These are phyloP conservation scores for Monosporozyma servazzii DNA, from an alignment of 805 yeast genomes.

Conservation along the genomic window DNA sequence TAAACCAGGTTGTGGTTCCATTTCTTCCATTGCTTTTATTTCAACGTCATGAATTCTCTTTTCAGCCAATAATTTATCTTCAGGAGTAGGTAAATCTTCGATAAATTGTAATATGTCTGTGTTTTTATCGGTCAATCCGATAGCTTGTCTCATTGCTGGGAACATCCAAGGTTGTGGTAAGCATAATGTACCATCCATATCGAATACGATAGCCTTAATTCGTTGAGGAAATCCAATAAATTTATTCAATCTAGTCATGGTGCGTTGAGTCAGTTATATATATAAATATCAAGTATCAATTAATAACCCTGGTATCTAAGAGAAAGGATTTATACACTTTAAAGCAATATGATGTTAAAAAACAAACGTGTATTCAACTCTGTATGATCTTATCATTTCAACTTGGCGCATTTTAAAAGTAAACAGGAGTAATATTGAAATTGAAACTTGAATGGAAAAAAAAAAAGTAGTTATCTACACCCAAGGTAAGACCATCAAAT, in stretches of 20 bases:
- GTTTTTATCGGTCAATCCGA: constrained; percentile 37
- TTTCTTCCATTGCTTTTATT: constrained; percentile 49
- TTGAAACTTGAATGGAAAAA: neutral
- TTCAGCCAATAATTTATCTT: constrained; percentile 37
- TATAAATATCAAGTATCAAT: neutral
- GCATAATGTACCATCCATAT: constrained; percentile 74
- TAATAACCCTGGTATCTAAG: no score
- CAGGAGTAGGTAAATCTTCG: constrained; percentile 32
- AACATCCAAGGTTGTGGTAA: constrained; percentile 55
- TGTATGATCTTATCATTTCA: neutral
- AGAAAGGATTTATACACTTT: no score
- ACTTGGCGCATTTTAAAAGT: neutral
- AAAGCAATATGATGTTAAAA: no score
- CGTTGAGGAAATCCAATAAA: neutral
- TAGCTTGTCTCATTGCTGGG: constrained; percentile 49
- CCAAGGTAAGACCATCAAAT: no score
- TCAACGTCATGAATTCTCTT: constrained; percentile 44
- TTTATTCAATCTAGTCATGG: constrained; percentile 20
- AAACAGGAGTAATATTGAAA: neutral
- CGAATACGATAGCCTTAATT: constrained; percentile 53
- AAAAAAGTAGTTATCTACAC: neutral
- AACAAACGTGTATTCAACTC: neutral
- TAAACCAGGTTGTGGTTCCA: constrained; percentile 45
- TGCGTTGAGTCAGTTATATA: no score
- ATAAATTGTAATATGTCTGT: constrained; percentile 49